A percentile compares a stretch with the other conserved stretches of the same genome.
Conservation (phyloP, 2,329 filamentous ascomycete genomes). For the Stachybotrys chartarum region DNA sequence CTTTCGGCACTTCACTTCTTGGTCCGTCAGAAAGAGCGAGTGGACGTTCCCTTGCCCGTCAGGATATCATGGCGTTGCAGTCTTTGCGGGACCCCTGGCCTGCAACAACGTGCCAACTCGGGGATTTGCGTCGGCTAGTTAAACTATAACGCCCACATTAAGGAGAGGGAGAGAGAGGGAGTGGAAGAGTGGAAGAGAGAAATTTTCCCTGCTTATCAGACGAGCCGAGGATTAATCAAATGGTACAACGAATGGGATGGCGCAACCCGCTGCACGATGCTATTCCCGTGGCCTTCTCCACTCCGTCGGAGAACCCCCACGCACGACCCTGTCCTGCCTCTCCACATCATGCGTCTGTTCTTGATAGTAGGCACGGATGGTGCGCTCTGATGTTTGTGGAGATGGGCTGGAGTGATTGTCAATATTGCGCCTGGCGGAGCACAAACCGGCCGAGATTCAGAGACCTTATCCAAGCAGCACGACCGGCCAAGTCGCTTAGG, state of each 20-base stretch:
- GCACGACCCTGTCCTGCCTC: neutral
- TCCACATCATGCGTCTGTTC: neutral
- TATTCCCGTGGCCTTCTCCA: neutral
- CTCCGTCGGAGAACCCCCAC: neutral
- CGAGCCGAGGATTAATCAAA: neutral
- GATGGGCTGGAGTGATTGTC: too few species aligned
- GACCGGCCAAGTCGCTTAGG: too few species aligned
- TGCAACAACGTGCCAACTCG: neutral
- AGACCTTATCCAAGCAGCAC: too few species aligned
- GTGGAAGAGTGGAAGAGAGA: neutral
- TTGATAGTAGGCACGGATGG: neutral
- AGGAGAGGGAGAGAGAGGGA: too few species aligned
- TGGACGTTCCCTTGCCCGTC: neutral
- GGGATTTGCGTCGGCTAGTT: neutral
- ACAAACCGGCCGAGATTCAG: too few species aligned
- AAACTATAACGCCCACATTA: too few species aligned
- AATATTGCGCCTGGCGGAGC: too few species aligned
- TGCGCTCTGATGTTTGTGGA: too few species aligned
- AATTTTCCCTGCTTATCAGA: neutral
- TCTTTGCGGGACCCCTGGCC: neutral
- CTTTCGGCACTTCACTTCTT: too few species aligned
- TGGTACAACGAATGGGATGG: neutral
- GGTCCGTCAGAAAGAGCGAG: neutral
- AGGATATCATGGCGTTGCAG: neutral
- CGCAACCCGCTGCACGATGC: neutral